Conservation (phyloP, 1,284 basidiomycete genomes). For the Phylloporus sp. region DNA sequence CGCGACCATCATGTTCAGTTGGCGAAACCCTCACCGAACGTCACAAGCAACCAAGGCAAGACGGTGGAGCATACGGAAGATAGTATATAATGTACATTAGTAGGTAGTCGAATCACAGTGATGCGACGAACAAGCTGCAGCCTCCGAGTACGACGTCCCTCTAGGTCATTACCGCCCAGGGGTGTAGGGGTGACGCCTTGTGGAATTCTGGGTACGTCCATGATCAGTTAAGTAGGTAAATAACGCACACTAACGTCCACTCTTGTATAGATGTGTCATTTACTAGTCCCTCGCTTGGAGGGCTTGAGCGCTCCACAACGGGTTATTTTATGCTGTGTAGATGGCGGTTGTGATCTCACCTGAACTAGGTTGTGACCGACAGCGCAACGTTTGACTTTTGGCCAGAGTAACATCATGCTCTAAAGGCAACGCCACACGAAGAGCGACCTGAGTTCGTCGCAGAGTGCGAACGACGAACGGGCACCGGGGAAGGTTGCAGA, state of each 20-base stretch:
- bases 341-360: conserved; percentile 6
- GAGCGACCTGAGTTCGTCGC: conserved; percentile 77
- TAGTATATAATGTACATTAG: too few relatives aligned
- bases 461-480: conserved; percentile 79
- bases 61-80: too few relatives aligned
- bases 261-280: conserved; percentile 59
- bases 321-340: neutral
- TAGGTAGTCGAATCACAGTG: too few relatives aligned
- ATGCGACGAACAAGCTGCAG: conserved; percentile 82
- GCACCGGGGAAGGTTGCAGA: too few relatives aligned
- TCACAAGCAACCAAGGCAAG: too few relatives aligned
- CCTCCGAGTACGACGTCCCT: conserved; percentile 77
- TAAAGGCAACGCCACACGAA: conserved; percentile 85
- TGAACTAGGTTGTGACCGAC: conserved; percentile 71
- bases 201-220: conserved; percentile 70
- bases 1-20: too few relatives aligned
- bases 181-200: conserved; percentile 73
- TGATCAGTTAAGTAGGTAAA: neutral
- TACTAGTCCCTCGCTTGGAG: conserved; percentile 77
- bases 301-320: conserved; percentile 75
- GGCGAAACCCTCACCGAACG: too few relatives aligned
- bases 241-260: conserved; percentile 2
- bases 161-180: conserved; percentile 70
- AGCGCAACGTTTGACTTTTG: conserved; percentile 82
- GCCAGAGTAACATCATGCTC: conserved; percentile 77